Conservation (phyloP, 495 filamentous ascomycete species). For the Friedmanniomyces endolithicus region DNA sequence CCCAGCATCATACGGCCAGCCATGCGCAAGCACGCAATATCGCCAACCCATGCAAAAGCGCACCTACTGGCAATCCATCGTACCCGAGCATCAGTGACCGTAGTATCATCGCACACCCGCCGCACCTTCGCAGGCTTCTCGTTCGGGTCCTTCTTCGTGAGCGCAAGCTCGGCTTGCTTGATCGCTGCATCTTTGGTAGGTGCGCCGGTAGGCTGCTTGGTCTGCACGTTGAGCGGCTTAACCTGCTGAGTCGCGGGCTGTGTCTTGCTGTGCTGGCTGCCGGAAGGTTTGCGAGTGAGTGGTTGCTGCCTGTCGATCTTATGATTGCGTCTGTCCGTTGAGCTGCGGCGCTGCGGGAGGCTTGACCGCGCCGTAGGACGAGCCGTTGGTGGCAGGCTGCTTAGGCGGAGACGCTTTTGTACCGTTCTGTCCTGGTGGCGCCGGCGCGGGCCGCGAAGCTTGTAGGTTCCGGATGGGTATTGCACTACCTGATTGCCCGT, state of each 20-base stretch:
- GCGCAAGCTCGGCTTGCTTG: slow-evolving; percentile 52
- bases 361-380: slow-evolving; percentile 7
- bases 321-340: slow-evolving; percentile 9
- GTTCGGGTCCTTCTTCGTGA: slow-evolving; percentile 68
- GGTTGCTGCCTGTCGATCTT: slow-evolving; percentile 10
- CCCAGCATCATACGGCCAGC: no score
- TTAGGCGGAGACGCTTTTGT: slow-evolving; percentile 11
- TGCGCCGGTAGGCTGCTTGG: slow-evolving; percentile 51
- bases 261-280: slow-evolving; percentile 3
- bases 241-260: slow-evolving; percentile 34
- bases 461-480: slow-evolving; percentile 37
- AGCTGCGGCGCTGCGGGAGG: slow-evolving; percentile 1
- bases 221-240: slow-evolving; percentile 78
- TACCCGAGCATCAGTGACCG: no score
- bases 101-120: no score
- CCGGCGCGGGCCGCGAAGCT: slow-evolving; percentile 46
- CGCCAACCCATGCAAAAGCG: no score
- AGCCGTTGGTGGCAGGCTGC: slow-evolving; percentile 16
- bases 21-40: no score
- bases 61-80: no score
- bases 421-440: slow-evolving; percentile 37
- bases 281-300: slow-evolving; percentile 20
- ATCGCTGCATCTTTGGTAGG: slow-evolving; percentile 20
- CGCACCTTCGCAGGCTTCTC: slow-evolving; percentile 65
- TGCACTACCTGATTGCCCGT: slow-evolving; percentile 33